Base-by-base conservation (phyloP, 1,284 basidiomycete genomes). In the Singerocomus inundabilis region DNA sequence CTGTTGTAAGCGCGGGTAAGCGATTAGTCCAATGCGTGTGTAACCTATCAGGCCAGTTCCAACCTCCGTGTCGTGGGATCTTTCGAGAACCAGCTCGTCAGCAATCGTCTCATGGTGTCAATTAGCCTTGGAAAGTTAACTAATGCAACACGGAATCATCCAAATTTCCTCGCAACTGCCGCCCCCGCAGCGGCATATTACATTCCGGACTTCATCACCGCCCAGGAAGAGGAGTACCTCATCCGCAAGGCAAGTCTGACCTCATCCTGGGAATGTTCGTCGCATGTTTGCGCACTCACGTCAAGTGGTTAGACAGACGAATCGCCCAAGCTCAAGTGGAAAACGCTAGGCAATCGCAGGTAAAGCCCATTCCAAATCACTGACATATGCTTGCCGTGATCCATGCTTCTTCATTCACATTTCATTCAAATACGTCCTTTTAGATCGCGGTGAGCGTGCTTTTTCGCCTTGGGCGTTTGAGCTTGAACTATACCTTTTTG, bases 321-420 rank as follows among this genome's bases (percentile, higher is more conserved):
- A 61, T 82, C 85, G 1, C 88, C 90, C n/a, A 82, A 80, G 60
- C 84, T 82, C 9, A 90, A 84, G 67, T 96, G 93, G 93, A 93
- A 86, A 67, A 78, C 78, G n/a, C 76, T 94, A 16, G 78, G 81
- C 5, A 91, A 91, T 56, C 75, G 91, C 62, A 80, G 91, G 91
- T 88, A 55, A 58, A 70, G 18, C 4, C 24, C 25, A 36, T 4
- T 36, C 37, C 16, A 10, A 49, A 34, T 41, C 44, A 21, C 39
- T 21, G 34, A n/a, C 24, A 36, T 16, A 43, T 18, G 26, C 24
- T 51, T 24, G 48, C 31, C 40, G 44, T 47, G 48, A 18, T 29
- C 50, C 40, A 21, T 41, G 16, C 21, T n/a, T 25, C 31, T 15
- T 44, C 26, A 16, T 13, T 52, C 50, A 56, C 51, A 41, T 47